A percentile compares a stretch with the other conserved stretches of the same genome.
phyloP scores from a whole-genome alignment of 495 filamentous ascomycete species.

The Lindgomyces ingoldianus region DNA sequence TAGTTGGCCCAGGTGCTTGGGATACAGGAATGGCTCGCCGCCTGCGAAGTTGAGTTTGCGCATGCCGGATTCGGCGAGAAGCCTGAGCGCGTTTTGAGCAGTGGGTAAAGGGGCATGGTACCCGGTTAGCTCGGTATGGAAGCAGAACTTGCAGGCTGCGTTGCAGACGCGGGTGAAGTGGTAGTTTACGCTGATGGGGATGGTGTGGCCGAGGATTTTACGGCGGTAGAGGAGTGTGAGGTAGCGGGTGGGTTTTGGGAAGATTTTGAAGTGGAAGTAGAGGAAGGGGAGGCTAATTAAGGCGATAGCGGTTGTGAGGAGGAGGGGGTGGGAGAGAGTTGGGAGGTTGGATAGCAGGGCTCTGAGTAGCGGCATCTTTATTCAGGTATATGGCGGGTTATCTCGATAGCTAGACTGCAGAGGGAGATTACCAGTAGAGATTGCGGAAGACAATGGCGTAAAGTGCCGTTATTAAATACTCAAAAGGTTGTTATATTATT shows the following conservation, averaged over 20 bases:
- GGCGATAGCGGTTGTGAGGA: not conserved
- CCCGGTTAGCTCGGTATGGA: slow-evolving; percentile 57
- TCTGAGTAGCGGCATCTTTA: not conserved
- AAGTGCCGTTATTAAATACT: no score
- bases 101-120: slow-evolving; percentile 45
- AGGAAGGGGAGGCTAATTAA: not conserved
- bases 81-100: slow-evolving; percentile 50
- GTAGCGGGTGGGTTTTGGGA: not conserved
- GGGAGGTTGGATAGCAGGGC: not conserved
- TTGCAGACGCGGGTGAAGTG: slow-evolving; percentile 57
- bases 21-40: slow-evolving; percentile 62
- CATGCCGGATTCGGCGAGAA: slow-evolving; percentile 57
- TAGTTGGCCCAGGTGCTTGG: slow-evolving; percentile 50
- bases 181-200: slow-evolving; percentile 53
- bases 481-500: no score
- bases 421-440: no score
- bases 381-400: no score
- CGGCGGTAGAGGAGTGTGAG: not conserved
- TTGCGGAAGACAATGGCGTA: no score
- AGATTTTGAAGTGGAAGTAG: not conserved
- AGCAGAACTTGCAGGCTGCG: slow-evolving; percentile 57
- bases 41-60: slow-evolving; percentile 62
- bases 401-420: no score
- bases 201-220: not conserved
- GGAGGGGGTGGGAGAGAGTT: not conserved